Evolutionary conservation across 2,329 filamentous ascomycete species (phyloP).

Genomic region (Hypoxylon sp.): DNA sequence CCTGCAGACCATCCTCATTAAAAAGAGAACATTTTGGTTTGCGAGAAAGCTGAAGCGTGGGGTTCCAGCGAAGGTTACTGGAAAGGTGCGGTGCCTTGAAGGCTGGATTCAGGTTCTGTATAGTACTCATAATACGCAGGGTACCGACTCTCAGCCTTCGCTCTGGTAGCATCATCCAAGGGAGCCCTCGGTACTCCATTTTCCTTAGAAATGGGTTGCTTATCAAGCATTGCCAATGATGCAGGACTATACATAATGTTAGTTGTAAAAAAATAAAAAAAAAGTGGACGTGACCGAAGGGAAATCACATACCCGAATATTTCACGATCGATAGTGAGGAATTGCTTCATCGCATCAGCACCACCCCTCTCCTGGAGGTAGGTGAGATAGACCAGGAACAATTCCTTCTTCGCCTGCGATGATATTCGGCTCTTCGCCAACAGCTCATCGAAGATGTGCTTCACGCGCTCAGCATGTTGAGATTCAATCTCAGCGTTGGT

Average conservation of each 20-base stretch:
- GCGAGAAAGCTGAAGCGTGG: neutral
- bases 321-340: slow-evolving; percentile 84
- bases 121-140: slow-evolving; percentile 68
- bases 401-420: slow-evolving; percentile 75
- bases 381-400: slow-evolving; percentile 82
- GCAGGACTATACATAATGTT: slow-evolving; percentile 56
- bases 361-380: slow-evolving; percentile 87
- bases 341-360: slow-evolving; percentile 87
- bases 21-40: neutral
- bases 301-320: slow-evolving; percentile 79
- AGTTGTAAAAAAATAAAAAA: too few relatives aligned
- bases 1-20: neutral
- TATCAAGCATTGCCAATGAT: slow-evolving; percentile 60
- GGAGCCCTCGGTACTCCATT: slow-evolving; percentile 59
- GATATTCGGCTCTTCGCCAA: slow-evolving; percentile 79
- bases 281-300: slow-evolving; percentile 17
- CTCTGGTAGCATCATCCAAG: slow-evolving; percentile 64
- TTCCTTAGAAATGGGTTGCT: slow-evolving; percentile 58
- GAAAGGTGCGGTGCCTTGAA: slow-evolving; percentile 66
- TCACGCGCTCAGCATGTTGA: slow-evolving; percentile 79
- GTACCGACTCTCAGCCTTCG: slow-evolving; percentile 66
- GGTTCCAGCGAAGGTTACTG: slow-evolving; percentile 54
- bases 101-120: slow-evolving; percentile 59
- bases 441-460: slow-evolving; percentile 82
- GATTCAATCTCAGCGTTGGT: slow-evolving; percentile 73